These are phyloP conservation scores for Torulaspora globosa DNA, from an alignment of 1,139 yeast species.

Conservation along the genomic window DNA sequence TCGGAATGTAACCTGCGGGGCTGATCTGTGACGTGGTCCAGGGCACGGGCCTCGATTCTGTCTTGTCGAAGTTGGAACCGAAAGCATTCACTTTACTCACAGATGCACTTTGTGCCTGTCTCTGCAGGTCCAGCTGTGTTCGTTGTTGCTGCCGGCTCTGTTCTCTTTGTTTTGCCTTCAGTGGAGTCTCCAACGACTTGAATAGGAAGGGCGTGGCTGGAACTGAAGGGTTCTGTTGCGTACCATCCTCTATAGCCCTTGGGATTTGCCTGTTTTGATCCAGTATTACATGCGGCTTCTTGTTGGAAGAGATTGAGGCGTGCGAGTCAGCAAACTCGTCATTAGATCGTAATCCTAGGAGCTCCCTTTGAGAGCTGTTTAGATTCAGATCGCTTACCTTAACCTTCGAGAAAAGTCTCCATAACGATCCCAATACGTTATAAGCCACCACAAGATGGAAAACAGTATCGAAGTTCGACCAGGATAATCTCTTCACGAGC, in stretches of 20 bases:
- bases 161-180: conserved; percentile 18
- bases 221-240: conserved; percentile 20
- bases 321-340: conserved; percentile 6
- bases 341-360: conserved; percentile 40
- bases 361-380: conserved; percentile 41
- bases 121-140: conserved; percentile 9
- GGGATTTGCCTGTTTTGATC: conserved; percentile 13
- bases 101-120: conserved; percentile 10
- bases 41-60: conserved; percentile 11
- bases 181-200: conserved; percentile 34
- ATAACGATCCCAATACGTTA: conserved; percentile 39
- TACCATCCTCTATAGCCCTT: conserved; percentile 7
- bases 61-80: conserved; percentile 13
- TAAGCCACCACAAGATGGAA: conserved; percentile 38
- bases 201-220: conserved; percentile 34
- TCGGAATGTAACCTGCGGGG: conserved; percentile 39
- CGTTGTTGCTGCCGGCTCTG: conserved; percentile 10
- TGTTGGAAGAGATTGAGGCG: conserved; percentile 2
- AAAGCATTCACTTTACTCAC: conserved; percentile 20
- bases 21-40: conserved; percentile 12
- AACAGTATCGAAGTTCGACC: conserved; percentile 18
- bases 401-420: conserved; percentile 37
- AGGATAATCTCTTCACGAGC: conserved; percentile 10
- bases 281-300: conserved; percentile 22
- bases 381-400: conserved; percentile 41